Conservation (phyloP, 78 protist genomes). For the Dictyostelium capitatum region DNA sequence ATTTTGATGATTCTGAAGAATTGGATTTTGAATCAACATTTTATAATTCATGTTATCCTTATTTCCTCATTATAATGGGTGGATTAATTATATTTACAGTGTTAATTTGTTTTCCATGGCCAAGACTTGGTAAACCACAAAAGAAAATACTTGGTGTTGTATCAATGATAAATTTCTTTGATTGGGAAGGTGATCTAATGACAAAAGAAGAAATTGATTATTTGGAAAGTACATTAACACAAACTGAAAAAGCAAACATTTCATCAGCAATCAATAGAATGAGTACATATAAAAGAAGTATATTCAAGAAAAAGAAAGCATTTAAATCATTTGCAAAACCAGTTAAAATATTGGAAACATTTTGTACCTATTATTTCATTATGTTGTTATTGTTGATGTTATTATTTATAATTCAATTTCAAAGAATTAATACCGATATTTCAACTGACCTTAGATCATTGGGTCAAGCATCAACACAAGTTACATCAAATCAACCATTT, state of each 20-base stretch:
- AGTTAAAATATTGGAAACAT: constrained; percentile 35
- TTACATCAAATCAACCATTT: background rate
- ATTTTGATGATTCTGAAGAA: background rate
- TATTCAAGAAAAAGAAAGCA: constrained; percentile 22
- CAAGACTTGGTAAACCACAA: background rate
- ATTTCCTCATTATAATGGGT: constrained; percentile 45
- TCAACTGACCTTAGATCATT: constrained; percentile 20
- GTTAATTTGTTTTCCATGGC: constrained; percentile 6
- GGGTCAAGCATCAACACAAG: constrained; percentile 41
- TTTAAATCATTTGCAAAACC: constrained; percentile 18
- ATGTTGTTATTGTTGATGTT: constrained; percentile 6
- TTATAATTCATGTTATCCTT: constrained; percentile 52
- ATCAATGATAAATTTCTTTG: constrained; percentile 27
- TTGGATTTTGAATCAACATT: constrained; percentile 63
- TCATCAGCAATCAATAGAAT: background rate
- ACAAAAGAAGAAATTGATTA: constrained; percentile 20
- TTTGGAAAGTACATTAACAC: background rate
- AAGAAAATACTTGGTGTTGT: background rate
- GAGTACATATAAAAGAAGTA: background rate
- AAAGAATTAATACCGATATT: constrained; percentile 18
- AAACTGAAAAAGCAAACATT: background rate
- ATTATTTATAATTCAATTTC: constrained; percentile 45
- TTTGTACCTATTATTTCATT: constrained; percentile 46
- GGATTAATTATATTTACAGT: background rate
- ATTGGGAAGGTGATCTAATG: constrained; percentile 56